phyloP scores from a whole-genome alignment of 805 yeast genomes.

The Kluyveromyces siamensis region DNA sequence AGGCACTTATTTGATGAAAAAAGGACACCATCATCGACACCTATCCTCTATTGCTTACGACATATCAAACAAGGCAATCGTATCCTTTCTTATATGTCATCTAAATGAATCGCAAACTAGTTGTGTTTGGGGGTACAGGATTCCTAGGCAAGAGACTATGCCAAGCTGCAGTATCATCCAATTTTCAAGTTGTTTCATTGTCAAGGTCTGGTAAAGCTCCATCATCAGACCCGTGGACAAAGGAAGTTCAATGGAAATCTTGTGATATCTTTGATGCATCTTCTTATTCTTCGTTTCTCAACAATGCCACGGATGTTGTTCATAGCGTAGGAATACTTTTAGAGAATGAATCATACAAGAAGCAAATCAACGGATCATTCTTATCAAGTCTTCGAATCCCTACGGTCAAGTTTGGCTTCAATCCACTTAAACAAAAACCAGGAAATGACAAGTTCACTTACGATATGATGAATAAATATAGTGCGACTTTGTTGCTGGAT shows the following conservation, averaged over 20 bases:
- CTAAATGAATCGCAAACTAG: conserved; percentile 24
- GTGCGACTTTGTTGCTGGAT: conserved; percentile 58
- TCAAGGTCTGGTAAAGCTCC: conserved; percentile 47
- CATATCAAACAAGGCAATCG: no score
- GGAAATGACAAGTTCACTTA: conserved; percentile 34
- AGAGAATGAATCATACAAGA: conserved; percentile 63
- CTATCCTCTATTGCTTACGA: no score
- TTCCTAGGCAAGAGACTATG: conserved; percentile 69
- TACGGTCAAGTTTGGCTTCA: conserved; percentile 37
- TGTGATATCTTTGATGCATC: conserved; percentile 63
- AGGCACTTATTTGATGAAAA: no score
- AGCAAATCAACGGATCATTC: conserved; percentile 9
- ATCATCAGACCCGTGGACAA: conserved; percentile 38
- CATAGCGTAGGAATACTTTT: conserved; percentile 75
- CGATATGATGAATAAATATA: conserved; percentile 57
- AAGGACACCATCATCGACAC: no score
- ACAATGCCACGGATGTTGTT: conserved; percentile 56
- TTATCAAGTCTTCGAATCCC: conserved; percentile 7
- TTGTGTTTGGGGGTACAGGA: conserved; percentile 86
- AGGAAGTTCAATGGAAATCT: conserved; percentile 52
- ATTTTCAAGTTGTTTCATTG: conserved; percentile 60
- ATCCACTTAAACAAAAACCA: conserved; percentile 44
- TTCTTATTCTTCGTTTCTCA: conserved; percentile 41
- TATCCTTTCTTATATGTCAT: no score
- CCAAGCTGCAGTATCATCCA: conserved; percentile 52